Evolutionary conservation across 2,329 filamentous ascomycete species (phyloP).

Genomic region (Colletotrichum caudatum): DNA sequence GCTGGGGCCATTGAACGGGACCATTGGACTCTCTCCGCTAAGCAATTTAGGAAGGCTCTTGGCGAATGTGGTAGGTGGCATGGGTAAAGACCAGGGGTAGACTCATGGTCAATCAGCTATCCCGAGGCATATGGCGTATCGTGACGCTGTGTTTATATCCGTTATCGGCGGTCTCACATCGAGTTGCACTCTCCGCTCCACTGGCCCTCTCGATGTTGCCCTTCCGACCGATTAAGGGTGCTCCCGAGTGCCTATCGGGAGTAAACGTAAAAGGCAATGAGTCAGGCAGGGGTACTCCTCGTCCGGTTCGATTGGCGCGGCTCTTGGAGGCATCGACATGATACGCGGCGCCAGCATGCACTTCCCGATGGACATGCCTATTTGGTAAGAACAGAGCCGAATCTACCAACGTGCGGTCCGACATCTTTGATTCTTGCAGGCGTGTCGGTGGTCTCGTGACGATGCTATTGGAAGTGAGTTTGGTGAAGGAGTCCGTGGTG

Average conservation of each 20-base stretch:
- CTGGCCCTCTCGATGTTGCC: background rate
- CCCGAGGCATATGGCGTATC: background rate
- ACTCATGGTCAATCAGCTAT: background rate
- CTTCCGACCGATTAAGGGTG: background rate
- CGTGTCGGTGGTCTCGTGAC: background rate
- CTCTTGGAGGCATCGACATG: background rate
- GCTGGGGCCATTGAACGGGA: background rate
- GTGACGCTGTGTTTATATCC: background rate
- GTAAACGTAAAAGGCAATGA: background rate
- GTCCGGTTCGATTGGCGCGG: background rate
- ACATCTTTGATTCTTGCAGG: background rate
- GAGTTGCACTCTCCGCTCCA: background rate
- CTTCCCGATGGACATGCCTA: background rate
- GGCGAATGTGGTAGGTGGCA: conserved; percentile 34
- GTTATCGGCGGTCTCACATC: conserved; percentile 16
- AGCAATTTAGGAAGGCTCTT: conserved; percentile 32
- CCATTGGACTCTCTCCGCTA: conserved; percentile 12
- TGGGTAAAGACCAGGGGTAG: conserved; percentile 18
- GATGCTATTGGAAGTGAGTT: background rate
- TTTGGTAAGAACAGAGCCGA: background rate
- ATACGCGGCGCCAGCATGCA: background rate
- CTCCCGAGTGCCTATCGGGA: background rate
- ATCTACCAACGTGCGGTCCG: background rate
- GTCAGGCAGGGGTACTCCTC: background rate
- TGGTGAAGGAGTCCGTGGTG: too few species aligned